Evolutionary conservation across 1,284 basidiomycete species (phyloP).

Genomic region (Rhizoctonia solani): DNA sequence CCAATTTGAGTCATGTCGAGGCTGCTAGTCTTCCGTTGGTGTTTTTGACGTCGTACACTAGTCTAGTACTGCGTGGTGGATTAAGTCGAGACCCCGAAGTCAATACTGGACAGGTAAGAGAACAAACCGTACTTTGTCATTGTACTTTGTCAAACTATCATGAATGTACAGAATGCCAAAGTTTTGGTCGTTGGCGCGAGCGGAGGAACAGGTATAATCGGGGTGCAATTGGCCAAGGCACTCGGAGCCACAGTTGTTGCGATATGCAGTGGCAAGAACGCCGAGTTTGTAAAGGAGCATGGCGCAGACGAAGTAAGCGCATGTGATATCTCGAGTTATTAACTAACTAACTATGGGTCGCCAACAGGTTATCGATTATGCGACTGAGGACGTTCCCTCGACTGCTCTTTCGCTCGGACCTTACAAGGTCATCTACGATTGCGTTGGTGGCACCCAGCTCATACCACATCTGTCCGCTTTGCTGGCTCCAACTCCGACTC

Average conservation of each 20-base stretch:
- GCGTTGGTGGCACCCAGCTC: constrained; percentile 11
- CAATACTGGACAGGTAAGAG: not conserved
- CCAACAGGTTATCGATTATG: constrained; percentile 7
- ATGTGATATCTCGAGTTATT: not conserved
- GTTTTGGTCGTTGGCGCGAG: constrained; percentile 12
- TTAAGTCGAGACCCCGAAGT: not conserved
- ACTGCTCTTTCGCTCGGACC: constrained; percentile 1
- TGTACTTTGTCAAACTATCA: not conserved
- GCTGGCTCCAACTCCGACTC: not conserved
- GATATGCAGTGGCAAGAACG: constrained; percentile 3
- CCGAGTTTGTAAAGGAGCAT: constrained; percentile 3
- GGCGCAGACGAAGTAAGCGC: constrained; percentile 2
- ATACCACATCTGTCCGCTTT: not conserved
- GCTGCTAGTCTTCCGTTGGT: constrained; percentile 9
- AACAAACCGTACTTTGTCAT: not conserved
- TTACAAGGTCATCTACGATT: constrained; percentile 8
- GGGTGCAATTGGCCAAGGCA: constrained; percentile 40
- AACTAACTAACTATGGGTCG: not conserved
- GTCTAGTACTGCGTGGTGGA: not conserved
- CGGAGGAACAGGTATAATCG: constrained; percentile 16
- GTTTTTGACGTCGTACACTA: constrained; percentile 1
- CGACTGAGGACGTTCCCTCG: not conserved
- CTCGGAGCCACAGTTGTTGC: not conserved
- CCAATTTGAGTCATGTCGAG: not conserved
- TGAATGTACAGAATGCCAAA: not conserved